Evolutionary conservation across 2,329 filamentous ascomycete genomes (phyloP), one percentile per base, ranked within the genome.

Genomic region (Aspergillus novofumigatus): DNA sequence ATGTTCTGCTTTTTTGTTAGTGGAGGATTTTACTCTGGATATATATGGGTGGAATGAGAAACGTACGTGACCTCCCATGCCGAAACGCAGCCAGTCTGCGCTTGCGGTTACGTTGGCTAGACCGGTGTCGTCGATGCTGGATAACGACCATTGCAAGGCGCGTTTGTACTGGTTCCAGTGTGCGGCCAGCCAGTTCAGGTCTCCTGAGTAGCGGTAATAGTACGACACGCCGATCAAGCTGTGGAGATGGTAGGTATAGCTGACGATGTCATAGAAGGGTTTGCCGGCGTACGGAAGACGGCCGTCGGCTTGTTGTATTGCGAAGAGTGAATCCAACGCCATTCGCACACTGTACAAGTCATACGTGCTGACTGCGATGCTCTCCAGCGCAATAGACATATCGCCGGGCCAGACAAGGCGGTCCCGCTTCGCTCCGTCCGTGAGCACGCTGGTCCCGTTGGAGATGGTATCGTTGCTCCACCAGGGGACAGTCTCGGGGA

Each of bases 351-450:
- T 77, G 21, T 78, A 72, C 51, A 83, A 69, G 62, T 84, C 81
- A 28, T 80, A 78, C 0, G 82, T 85, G 7, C 80, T 82, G 2
- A 84, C 78, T 9, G 81, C 78, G 11, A 83, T 77, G 32, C 75
- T 78, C 2, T 83, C 82, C 0, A 83, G 74, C 4, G 82, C 80
- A 58, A 85, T 82, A 4, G 78, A 78, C 75, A 86, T 83, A 64
- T 87, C 85, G 1, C 84, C 84, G 10, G 84, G 80, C 83, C 83
- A 87, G 2, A 86, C 80, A 1, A 75, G 69, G 1, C 74, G 67
- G 57, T 77, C 75, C 2, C 75, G 67, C 51, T 78, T 76, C 11
- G 72, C 74, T 3, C 74, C 74, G 58, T 77, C 75, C 3, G 73
- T 71, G 49, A 76, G 66, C 2, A 71, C 72, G 7, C 66, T 71